These are phyloP conservation scores for Acanthamoeba triangularis DNA, from an alignment of 208 protist genomes.

Conservation along the genomic window DNA sequence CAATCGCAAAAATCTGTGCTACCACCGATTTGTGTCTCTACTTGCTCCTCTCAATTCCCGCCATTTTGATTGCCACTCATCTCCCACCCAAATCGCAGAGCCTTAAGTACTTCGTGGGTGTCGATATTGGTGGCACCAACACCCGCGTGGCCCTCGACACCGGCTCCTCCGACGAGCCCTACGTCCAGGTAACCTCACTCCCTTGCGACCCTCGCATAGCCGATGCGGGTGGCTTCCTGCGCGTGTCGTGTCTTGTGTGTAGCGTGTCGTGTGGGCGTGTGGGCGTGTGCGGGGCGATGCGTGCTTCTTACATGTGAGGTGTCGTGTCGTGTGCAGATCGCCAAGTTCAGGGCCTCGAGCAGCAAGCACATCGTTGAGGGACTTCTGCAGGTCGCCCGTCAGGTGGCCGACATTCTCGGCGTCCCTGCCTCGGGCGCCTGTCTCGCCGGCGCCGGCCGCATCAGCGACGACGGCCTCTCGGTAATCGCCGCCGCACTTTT, in stretches of 20 bases:
- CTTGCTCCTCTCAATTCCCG: neutral
- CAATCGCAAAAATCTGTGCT: neutral
- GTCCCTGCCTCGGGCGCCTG: constrained; percentile 19
- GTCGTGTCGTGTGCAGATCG: neutral
- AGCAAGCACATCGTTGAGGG: constrained; percentile 3
- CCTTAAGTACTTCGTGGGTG: constrained; percentile 35
- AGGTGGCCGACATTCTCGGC: neutral
- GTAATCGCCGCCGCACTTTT: neutral
- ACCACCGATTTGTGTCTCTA: neutral
- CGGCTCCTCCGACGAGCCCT: constrained; percentile 18
- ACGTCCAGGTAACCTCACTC: neutral
- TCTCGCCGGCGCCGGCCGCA: constrained; percentile 37
- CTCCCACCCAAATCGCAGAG: neutral
- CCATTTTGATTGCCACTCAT: no score
- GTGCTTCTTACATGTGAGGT: neutral
- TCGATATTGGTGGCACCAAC: constrained; percentile 65
- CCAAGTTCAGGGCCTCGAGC: constrained; percentile 27
- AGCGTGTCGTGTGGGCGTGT: no score
- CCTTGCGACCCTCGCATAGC: neutral
- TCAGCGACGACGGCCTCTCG: constrained; percentile 10
- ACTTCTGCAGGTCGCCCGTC: neutral
- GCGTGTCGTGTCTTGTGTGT: neutral
- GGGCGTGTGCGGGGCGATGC: neutral
- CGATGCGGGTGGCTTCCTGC: neutral
- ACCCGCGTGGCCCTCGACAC: constrained; percentile 16